phyloP scores from a whole-genome alignment of 805 yeast species.

The Candida adriatica region DNA sequence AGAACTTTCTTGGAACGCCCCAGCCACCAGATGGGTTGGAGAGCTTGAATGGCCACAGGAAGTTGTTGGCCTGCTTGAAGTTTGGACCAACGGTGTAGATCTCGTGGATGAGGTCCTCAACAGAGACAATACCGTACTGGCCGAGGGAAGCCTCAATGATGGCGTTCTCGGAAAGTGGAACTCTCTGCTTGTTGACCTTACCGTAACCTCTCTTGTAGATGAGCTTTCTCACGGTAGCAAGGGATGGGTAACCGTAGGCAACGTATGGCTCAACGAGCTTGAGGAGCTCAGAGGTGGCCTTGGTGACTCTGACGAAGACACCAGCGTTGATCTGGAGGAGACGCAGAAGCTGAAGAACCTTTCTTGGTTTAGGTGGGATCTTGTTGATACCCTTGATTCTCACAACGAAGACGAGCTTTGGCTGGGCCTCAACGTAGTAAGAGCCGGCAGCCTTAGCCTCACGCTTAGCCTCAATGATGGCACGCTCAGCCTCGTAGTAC shows the following conservation, averaged over 20 bases:
- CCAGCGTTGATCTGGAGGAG: conserved; percentile 91
- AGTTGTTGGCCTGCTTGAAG: conserved; percentile 98
- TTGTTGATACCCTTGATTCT: conserved; percentile 99
- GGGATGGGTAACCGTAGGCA: conserved; percentile 96
- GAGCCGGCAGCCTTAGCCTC: conserved; percentile 92
- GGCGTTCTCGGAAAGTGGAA: conserved; percentile 80
- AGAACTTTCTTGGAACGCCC: conserved; percentile 96
- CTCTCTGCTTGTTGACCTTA: conserved; percentile 94
- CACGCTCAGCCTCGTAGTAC: conserved; percentile 89
- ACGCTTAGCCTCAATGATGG: conserved; percentile 80
- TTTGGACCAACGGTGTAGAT: conserved; percentile 94
- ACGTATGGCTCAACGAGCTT: conserved; percentile 94
- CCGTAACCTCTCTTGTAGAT: conserved; percentile 98
- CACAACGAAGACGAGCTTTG: conserved; percentile 89
- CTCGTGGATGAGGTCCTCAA: conserved; percentile 95
- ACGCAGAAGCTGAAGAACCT: conserved; percentile 91
- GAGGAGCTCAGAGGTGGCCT: conserved; percentile 89
- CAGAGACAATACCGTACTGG: conserved; percentile 84
- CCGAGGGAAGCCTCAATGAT: conserved; percentile 85
- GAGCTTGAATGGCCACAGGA: conserved; percentile 96
- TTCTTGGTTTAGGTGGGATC: conserved; percentile 99
- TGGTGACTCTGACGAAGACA: conserved; percentile 91
- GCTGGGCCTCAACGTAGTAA: conserved; percentile 92
- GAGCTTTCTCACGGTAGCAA: conserved; percentile 86
- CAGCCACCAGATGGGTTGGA: conserved; percentile 97